Evolutionary conservation across 805 yeast genomes (phyloP).

Genomic region (Tetrapisispora pingtungensis): DNA sequence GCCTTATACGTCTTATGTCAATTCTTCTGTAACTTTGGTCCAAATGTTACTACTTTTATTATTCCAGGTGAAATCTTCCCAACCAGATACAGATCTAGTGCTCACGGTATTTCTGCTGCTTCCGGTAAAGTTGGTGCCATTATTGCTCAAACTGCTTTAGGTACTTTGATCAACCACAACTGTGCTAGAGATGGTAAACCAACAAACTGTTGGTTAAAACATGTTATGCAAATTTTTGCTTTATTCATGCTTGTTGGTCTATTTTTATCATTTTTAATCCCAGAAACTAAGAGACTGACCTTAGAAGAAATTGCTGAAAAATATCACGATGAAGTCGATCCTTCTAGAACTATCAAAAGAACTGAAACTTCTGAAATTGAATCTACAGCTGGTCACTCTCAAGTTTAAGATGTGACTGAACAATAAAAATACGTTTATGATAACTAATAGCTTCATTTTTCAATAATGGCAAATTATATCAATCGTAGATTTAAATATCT

Average conservation of each 20-base stretch:
- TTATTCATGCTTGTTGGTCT: slow-evolving; percentile 81
- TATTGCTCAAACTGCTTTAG: slow-evolving; percentile 78
- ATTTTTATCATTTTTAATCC: slow-evolving; percentile 54
- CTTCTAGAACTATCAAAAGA: neutral
- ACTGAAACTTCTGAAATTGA: neutral
- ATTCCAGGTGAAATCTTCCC: slow-evolving; percentile 91
- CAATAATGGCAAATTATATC: too few relatives aligned
- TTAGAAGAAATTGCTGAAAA: slow-evolving; percentile 75
- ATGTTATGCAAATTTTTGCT: slow-evolving; percentile 90
- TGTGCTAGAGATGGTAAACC: slow-evolving; percentile 47
- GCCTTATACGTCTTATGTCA: slow-evolving; percentile 73
- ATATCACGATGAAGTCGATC: slow-evolving; percentile 58
- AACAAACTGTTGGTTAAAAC: slow-evolving; percentile 72
- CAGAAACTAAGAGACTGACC: slow-evolving; percentile 89
- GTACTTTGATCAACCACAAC: slow-evolving; percentile 72
- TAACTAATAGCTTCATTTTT: too few relatives aligned
- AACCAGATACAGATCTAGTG: slow-evolving; percentile 90
- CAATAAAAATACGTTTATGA: too few relatives aligned
- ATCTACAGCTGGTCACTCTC: neutral
- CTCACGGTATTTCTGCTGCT: slow-evolving; percentile 93
- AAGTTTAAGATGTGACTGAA: too few relatives aligned
- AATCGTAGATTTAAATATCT: too few relatives aligned
- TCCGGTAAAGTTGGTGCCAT: slow-evolving; percentile 88
- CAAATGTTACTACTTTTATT: slow-evolving; percentile 84
- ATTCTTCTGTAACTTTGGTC: slow-evolving; percentile 88